Percentiles rank a stretch among this genome's conserved stretches.
These are phyloP conservation scores for Urtica urens DNA, from an alignment of 306 rosid genomes.

Conservation along the genomic window DNA sequence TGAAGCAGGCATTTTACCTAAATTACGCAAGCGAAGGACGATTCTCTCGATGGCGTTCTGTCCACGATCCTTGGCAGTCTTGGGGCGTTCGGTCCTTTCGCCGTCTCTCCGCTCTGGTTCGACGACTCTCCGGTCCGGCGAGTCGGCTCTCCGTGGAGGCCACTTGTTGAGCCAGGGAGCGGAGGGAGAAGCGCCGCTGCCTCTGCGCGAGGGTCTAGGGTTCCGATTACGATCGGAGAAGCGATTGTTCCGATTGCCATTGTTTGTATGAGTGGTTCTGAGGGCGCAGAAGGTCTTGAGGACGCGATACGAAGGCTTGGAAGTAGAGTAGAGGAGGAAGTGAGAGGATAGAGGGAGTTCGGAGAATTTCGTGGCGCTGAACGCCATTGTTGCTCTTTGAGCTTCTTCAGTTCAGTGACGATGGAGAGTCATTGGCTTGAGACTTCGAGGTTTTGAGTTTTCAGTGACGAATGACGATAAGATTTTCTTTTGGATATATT, in stretches of 20 bases:
- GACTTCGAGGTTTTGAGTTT: not conserved
- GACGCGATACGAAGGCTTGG: constrained; percentile 39
- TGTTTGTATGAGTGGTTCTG: constrained; percentile 19
- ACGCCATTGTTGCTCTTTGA: constrained; percentile 21
- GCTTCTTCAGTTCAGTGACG: not conserved
- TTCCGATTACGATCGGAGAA: constrained; percentile 4
- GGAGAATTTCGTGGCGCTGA: constrained; percentile 32
- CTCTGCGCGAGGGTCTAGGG: constrained; percentile 24
- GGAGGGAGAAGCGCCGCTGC: constrained; percentile 31
- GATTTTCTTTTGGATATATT: constrained; percentile 18
- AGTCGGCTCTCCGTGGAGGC: constrained; percentile 26
- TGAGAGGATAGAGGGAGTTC: constrained; percentile 38
- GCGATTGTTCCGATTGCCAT: constrained; percentile 6
- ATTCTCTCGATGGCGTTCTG: constrained; percentile 65
- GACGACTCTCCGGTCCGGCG: constrained; percentile 11
- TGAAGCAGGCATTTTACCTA: no score
- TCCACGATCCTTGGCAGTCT: constrained; percentile 28
- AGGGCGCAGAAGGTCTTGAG: constrained; percentile 34
- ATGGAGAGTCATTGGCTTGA: not conserved
- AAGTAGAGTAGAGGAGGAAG: constrained; percentile 28
- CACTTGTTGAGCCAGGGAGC: constrained; percentile 63
- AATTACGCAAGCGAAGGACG: constrained; percentile 58
- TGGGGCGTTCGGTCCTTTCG: constrained; percentile 19
- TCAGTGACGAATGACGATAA: constrained; percentile 20
- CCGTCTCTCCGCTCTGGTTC: constrained; percentile 15